A percentile compares a stretch with the other conserved stretches of the same genome.
Conservation (phyloP, 2,329 filamentous ascomycete species). For the Lasiodiplodia gonubiensis region DNA sequence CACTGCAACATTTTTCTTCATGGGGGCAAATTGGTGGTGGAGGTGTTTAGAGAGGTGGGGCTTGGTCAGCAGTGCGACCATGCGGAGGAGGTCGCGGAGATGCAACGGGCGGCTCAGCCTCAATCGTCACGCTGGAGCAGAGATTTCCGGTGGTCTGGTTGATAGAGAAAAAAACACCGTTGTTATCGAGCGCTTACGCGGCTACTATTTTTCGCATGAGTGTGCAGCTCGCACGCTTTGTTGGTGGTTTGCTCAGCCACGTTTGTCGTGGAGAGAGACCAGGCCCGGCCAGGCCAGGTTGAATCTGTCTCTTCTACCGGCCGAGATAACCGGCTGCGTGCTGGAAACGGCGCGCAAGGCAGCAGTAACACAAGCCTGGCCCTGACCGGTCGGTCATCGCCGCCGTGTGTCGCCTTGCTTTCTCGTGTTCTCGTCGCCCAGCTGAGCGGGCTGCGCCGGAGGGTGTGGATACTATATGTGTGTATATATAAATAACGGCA, state of each 20-base stretch:
- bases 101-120: constrained; percentile 8
- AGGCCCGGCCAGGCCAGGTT: neutral
- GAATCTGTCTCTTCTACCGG: neutral
- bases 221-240: neutral
- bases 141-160: neutral
- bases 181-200: constrained; percentile 17
- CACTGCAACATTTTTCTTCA: constrained; percentile 1
- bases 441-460: constrained; percentile 13
- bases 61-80: constrained; percentile 5
- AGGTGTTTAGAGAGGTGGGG: neutral
- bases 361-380: constrained; percentile 5
- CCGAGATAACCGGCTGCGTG: neutral
- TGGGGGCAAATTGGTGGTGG: neutral
- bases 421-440: neutral
- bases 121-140: constrained; percentile 6
- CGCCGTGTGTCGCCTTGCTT: neutral
- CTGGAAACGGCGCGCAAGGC: neutral
- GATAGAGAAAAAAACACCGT: constrained; percentile 15
- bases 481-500: constrained; percentile 20
- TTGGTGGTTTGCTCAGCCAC: neutral
- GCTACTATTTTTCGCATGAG: constrained; percentile 12
- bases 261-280: neutral
- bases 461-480: constrained; percentile 2
- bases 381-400: neutral
- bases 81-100: neutral